phyloP scores from a whole-genome alignment of 257 asterid species.

The Avicennia marina region DNA sequence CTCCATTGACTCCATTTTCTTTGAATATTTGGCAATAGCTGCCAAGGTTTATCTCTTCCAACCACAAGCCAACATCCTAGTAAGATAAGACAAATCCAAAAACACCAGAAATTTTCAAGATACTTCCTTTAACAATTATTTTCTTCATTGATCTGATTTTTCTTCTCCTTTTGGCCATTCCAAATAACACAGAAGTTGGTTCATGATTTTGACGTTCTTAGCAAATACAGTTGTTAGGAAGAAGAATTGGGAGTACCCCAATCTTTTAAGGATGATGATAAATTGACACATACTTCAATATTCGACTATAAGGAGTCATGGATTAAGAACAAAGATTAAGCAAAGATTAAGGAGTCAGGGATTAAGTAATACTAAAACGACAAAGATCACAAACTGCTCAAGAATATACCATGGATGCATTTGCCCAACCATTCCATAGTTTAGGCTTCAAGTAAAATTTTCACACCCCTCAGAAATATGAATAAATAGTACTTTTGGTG shows the following conservation, averaged over 20 bases:
- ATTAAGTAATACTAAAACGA: too few relatives aligned
- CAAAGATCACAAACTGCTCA: neutral
- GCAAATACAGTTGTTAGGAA: too few relatives aligned
- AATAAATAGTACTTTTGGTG: neutral
- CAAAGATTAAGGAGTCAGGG: too few relatives aligned
- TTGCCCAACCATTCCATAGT: constrained; percentile 11
- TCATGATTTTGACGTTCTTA: neutral
- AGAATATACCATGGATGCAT: neutral
- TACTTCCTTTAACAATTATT: constrained; percentile 10
- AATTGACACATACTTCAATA: too few relatives aligned
- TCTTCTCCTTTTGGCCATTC: constrained; percentile 16
- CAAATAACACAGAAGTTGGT: neutral
- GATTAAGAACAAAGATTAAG: too few relatives aligned
- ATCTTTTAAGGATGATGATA: neutral
- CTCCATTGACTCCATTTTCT: constrained; percentile 96
- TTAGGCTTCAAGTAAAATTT: constrained; percentile 6
- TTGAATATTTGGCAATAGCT: constrained; percentile 77
- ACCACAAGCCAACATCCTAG: constrained; percentile 97
- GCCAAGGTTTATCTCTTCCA: constrained; percentile 95
- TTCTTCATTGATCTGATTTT: neutral
- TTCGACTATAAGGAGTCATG: too few relatives aligned
- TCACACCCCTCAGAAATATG: constrained; percentile 9
- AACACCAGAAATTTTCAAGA: constrained; percentile 6
- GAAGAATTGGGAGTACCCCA: too few relatives aligned
- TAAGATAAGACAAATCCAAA: neutral